Base-by-base conservation (phyloP, 352 stramenopile species). In the Pythium brachiatum region DNA sequence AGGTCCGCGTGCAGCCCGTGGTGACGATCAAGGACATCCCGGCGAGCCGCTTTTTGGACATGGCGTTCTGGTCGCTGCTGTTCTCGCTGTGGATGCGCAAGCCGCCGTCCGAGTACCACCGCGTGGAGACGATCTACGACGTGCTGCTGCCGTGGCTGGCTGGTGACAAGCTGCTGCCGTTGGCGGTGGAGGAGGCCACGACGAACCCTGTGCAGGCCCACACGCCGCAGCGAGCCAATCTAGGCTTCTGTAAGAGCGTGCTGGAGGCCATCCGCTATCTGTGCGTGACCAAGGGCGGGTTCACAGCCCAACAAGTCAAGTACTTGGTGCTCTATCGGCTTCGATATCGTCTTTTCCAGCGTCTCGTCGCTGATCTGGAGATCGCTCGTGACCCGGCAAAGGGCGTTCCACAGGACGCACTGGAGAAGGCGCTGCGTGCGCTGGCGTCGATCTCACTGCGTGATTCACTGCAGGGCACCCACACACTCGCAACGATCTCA, bases 81-180 rank as follows among this genome's bases (percentile, higher is more conserved):
- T 94, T 93, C 57, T 94, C 87, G 47, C 75, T 94, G 0, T 96
- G 88, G 86, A 73, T 94, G 59, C 84, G 84, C 60, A 89, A 89
- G 52, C 83, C 85, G 5, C 73, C 89, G 25, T 92, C 83, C 51
- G 87, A 97, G 62, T 95, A 94, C 64, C 86, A 97, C 58, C 78
- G 86, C 36, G 76, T 92, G 13, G 86, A 95, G 62, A 92, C 79
- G 6, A 73, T 97, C 23, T 97, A 97, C 60, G 89, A 96, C 55
- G 88, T 97, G 31, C 53, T 97, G 11, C 57, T 97, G 16, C 90
- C 90, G 20, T 96, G 89, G 82, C 76, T 97, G 18, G 81, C 85
- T 26, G 78, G 79, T 13, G 82, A 94, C 57, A 79, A 79, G 36
- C 59, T 95, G 29, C 53, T 96, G 26, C 84, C 86, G 6, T 55